Percentiles rank a stretch among this genome's conserved stretches.
phyloP scores from a whole-genome alignment of 768 basidiomycete genomes.

The Phaffia australis region DNA sequence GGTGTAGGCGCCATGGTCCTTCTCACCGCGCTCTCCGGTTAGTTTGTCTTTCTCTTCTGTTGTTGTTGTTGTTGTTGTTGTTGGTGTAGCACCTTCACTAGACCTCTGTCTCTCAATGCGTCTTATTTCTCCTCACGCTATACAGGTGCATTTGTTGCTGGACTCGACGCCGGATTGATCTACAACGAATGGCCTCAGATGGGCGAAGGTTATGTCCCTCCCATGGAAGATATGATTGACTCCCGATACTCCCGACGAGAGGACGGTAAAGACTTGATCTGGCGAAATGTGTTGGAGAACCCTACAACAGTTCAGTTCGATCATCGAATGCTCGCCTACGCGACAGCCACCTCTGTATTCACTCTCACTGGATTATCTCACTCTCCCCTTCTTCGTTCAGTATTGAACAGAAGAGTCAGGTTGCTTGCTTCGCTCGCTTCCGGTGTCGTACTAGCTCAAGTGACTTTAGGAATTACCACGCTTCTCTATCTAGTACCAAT shows the following conservation, averaged over 20 bases:
- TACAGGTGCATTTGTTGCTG: constrained; percentile 92
- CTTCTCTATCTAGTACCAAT: constrained; percentile 85
- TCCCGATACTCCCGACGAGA: constrained; percentile 52
- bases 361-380: constrained; percentile 33
- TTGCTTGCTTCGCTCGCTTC: constrained; percentile 28
- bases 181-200: constrained; percentile 98
- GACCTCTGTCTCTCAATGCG: background rate
- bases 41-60: constrained; percentile 26
- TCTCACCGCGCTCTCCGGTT: constrained; percentile 84
- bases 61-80: constrained; percentile 13
- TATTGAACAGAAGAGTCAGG: constrained; percentile 26
- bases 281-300: constrained; percentile 94
- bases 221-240: constrained; percentile 68
- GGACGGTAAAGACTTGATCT: constrained; percentile 72
- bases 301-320: constrained; percentile 96
- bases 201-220: constrained; percentile 78
- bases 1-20: constrained; percentile 68
- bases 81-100: background rate
- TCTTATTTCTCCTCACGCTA: background rate
- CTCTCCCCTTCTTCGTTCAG: constrained; percentile 26
- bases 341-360: constrained; percentile 64
- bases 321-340: constrained; percentile 78
- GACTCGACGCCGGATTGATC: constrained; percentile 87
- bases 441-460: constrained; percentile 50
- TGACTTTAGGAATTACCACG: constrained; percentile 63